Conservation (phyloP, 371 early-diverging fungal genomes). For the Mortierella sp. region DNA sequence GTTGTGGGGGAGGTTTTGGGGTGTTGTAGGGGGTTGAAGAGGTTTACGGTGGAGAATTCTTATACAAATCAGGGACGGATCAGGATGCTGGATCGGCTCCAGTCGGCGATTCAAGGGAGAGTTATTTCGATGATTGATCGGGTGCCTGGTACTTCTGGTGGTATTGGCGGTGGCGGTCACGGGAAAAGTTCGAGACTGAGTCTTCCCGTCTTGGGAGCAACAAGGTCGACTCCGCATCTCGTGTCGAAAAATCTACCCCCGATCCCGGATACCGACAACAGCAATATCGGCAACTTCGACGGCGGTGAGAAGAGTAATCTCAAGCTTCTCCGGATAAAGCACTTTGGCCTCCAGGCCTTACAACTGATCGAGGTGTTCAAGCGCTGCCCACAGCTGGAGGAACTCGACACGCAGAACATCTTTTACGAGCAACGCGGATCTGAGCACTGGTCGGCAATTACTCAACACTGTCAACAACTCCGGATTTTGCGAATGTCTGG, state of each 20-base stretch:
- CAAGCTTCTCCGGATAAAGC: neutral
- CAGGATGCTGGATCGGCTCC: neutral
- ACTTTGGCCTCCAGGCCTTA: neutral
- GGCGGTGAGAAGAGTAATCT: neutral
- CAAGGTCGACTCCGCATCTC: no score
- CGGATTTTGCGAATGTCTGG: neutral
- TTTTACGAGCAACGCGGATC: neutral
- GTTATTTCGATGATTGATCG: neutral
- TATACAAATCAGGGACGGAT: neutral
- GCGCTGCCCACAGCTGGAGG: neutral
- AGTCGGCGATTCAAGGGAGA: neutral
- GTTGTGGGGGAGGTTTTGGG: neutral
- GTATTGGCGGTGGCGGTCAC: no score
- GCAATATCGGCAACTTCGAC: neutral
- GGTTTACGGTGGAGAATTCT: neutral
- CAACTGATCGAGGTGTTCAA: neutral
- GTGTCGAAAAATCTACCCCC: no score
- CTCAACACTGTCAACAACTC: neutral
- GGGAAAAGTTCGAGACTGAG: no score
- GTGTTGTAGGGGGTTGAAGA: neutral
- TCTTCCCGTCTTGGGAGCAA: no score
- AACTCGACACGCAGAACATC: neutral
- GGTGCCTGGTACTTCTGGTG: no score
- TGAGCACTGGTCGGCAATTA: neutral
- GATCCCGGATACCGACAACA: no score